Percentiles rank a stretch among this genome's conserved stretches.
Evolutionary conservation across 129 eudicot genomes (phyloP).

Genomic region (Gnaphalium uliginosum): DNA sequence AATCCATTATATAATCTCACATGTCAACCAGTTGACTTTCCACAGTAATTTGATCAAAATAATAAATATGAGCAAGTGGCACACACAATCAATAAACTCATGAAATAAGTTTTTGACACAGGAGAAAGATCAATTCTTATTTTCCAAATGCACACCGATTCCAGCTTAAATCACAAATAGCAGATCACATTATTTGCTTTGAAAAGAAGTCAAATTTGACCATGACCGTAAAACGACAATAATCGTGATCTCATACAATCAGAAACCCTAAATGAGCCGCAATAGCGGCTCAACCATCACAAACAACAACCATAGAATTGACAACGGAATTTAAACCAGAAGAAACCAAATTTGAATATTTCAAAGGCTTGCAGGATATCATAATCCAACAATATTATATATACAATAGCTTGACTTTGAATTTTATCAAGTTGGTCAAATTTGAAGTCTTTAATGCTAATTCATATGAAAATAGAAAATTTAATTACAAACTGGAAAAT

Average conservation of each 20-base stretch:
- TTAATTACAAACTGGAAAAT: conserved; percentile 10
- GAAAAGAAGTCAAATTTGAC: conserved; percentile 30
- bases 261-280: background rate
- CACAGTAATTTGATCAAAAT: background rate
- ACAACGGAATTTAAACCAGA: background rate
- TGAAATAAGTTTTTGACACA: conserved; percentile 3
- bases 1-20: conserved; percentile 8
- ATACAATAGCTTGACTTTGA: conserved; percentile 16
- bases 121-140: conserved; percentile 3
- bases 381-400: conserved; percentile 22
- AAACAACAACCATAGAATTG: conserved; percentile 23
- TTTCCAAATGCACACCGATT: conserved; percentile 25
- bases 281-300: conserved; percentile 26
- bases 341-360: conserved; percentile 11
- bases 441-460: conserved; percentile 16
- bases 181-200: conserved; percentile 11
- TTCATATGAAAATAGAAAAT: background rate
- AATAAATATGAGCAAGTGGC: background rate
- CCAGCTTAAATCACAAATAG: conserved; percentile 21
- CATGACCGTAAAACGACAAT: conserved; percentile 32
- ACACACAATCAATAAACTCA: background rate
- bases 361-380: conserved; percentile 5
- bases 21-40: conserved; percentile 16
- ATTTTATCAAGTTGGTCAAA: conserved; percentile 21
- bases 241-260: conserved; percentile 28